phyloP scores from a whole-genome alignment of 1,284 basidiomycete species.

The Cutaneotrichosporon sp. region DNA sequence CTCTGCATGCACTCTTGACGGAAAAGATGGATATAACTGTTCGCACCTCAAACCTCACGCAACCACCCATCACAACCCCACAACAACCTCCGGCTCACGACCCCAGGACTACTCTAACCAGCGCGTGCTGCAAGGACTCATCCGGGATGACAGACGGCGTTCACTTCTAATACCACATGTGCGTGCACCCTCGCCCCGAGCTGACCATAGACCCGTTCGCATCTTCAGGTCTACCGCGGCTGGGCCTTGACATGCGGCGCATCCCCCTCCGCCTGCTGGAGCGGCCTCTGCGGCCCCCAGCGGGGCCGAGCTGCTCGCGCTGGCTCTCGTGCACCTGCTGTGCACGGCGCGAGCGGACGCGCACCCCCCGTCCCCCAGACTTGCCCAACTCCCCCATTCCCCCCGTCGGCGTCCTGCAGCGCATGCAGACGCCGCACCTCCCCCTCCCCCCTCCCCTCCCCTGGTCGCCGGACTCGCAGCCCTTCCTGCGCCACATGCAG shows the following conservation, averaged over 20 bases:
- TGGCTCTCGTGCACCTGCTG: constrained; percentile 46
- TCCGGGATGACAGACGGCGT: background rate
- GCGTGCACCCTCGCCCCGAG: background rate
- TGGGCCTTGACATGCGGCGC: constrained; percentile 3
- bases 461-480: constrained; percentile 46
- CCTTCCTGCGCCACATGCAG: constrained; percentile 45
- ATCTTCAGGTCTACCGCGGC: constrained; percentile 2
- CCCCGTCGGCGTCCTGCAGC: constrained; percentile 18
- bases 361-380: background rate
- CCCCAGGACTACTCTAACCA: background rate
- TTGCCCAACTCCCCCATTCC: constrained; percentile 11
- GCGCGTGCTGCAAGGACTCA: background rate
- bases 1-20: too few relatives aligned
- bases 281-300: constrained; percentile 19
- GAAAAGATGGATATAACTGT: background rate
- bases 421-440: constrained; percentile 32
- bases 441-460: constrained; percentile 46
- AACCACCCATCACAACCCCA: too few relatives aligned
- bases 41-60: background rate
- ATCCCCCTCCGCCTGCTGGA: background rate
- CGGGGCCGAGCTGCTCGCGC: constrained; percentile 42
- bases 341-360: background rate
- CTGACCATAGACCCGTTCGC: background rate
- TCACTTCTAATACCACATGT: background rate
- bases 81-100: background rate